These are phyloP conservation scores for Periglandula ipomoeae DNA, from an alignment of 2,329 filamentous ascomycete genomes.

Conservation along the genomic window DNA sequence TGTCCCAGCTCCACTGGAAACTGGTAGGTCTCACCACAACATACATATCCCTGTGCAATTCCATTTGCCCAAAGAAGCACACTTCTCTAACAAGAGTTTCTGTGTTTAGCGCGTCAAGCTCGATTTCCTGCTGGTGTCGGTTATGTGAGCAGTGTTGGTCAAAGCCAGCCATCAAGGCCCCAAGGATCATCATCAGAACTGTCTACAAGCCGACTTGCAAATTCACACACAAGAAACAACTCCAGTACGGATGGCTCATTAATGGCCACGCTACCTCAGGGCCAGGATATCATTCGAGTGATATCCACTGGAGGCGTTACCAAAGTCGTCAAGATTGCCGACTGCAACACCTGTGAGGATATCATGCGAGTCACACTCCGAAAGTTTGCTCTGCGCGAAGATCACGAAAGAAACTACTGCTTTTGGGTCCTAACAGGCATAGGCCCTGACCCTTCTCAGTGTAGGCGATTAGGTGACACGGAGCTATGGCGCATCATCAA, in stretches of 20 bases:
- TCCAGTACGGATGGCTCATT: constrained; percentile 79
- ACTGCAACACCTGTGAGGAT: constrained; percentile 85
- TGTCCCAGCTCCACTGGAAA: constrained; percentile 31
- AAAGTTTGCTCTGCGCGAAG: constrained; percentile 81
- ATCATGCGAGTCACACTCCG: constrained; percentile 82
- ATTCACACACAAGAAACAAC: constrained; percentile 66
- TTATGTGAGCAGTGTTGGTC: constrained; percentile 37
- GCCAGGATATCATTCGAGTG: constrained; percentile 83
- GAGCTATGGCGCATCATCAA: constrained; percentile 89
- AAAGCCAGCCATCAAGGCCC: constrained; percentile 22
- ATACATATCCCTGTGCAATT: too few relatives aligned
- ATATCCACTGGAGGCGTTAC: constrained; percentile 88
- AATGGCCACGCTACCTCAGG: constrained; percentile 75
- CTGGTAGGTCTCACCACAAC: constrained; percentile 32
- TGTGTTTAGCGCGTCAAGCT: constrained; percentile 33
- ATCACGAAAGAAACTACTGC: constrained; percentile 90
- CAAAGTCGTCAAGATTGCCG: constrained; percentile 87
- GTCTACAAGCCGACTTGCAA: constrained; percentile 53
- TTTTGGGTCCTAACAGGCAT: constrained; percentile 88
- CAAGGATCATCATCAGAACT: constrained; percentile 39
- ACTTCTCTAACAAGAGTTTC: constrained; percentile 33
- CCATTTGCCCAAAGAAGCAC: too few relatives aligned
- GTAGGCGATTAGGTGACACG: constrained; percentile 72
- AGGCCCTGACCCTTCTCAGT: constrained; percentile 73
- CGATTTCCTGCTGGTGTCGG: constrained; percentile 48